Conservation (phyloP, 768 basidiomycete species). For the Hebeloma cylindrosporum region DNA sequence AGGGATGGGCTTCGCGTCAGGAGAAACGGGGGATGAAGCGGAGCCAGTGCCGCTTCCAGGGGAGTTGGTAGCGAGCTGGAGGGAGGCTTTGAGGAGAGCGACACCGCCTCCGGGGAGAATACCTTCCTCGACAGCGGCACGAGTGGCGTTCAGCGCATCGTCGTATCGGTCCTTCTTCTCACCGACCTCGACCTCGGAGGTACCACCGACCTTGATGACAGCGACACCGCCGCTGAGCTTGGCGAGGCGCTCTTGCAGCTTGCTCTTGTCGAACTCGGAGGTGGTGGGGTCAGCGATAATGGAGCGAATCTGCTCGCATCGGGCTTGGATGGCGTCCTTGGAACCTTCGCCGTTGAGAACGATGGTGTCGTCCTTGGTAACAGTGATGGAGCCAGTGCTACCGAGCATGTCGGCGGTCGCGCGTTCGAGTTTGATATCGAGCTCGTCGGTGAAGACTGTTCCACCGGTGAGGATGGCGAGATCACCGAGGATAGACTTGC, state of each 20-base stretch:
- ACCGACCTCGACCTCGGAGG: slow-evolving; percentile 92
- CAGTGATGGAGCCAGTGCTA: slow-evolving; percentile 84
- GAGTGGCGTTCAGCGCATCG: slow-evolving; percentile 95
- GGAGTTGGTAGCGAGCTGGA: slow-evolving; percentile 61
- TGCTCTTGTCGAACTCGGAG: slow-evolving; percentile 90
- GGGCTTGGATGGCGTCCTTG: slow-evolving; percentile 86
- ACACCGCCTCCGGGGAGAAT: slow-evolving; percentile 97
- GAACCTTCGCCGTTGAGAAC: slow-evolving; percentile 91
- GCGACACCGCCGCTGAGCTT: slow-evolving; percentile 97
- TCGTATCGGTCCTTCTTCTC: slow-evolving; percentile 99
- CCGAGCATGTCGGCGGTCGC: slow-evolving; percentile 89
- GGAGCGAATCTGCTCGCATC: slow-evolving; percentile 93
- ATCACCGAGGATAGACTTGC: slow-evolving; percentile 96
- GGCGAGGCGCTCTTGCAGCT: slow-evolving; percentile 95
- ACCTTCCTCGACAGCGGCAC: slow-evolving; percentile 97
- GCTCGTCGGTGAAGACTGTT: slow-evolving; percentile 94
- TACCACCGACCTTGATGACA: slow-evolving; percentile 96
- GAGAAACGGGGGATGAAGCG: slow-evolving; percentile 46
- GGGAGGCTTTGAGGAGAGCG: slow-evolving; percentile 84
- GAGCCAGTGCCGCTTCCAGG: slow-evolving; percentile 47
- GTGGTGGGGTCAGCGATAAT: slow-evolving; percentile 82
- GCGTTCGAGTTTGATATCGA: slow-evolving; percentile 96
- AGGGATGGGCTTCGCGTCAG: slow-evolving; percentile 65
- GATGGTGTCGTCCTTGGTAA: slow-evolving; percentile 98
- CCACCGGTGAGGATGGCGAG: slow-evolving; percentile 97